phyloP scores from a whole-genome alignment of 225 moss, liverwort and hornwort genomes.

The Straminergon stramineum region DNA sequence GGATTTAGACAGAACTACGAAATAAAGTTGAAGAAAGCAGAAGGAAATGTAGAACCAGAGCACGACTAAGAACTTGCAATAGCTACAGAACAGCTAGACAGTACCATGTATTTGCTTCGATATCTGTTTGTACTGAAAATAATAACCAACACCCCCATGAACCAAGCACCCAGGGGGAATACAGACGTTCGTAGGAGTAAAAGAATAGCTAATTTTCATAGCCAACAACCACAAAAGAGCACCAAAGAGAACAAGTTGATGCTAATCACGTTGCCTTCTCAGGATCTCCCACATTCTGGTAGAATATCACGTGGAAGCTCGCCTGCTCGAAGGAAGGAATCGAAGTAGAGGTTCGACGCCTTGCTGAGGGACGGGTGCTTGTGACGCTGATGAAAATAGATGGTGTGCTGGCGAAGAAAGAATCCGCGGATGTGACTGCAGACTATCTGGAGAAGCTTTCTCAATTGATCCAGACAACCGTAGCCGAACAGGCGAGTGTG shows the following conservation, averaged over 20 bases:
- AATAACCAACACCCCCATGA: neutral
- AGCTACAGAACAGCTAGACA: neutral
- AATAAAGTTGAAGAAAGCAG: neutral
- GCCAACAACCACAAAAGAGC: neutral
- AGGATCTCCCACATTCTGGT: neutral
- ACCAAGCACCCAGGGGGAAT: neutral
- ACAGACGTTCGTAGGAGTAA: neutral
- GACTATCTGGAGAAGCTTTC: neutral
- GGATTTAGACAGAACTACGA: neutral
- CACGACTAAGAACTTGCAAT: neutral
- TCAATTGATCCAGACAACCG: neutral
- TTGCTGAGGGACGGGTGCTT: neutral
- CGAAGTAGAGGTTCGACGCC: neutral
- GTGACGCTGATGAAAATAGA: neutral
- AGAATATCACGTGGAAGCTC: neutral
- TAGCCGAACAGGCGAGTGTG: neutral
- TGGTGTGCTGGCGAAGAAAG: neutral
- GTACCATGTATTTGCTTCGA: neutral
- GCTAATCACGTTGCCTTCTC: neutral
- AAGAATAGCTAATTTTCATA: neutral
- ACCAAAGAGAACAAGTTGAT: neutral
- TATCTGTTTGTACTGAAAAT: neutral
- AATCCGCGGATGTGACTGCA: neutral
- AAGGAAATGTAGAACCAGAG: neutral
- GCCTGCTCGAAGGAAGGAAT: neutral